Evolutionary conservation across 768 basidiomycete species (phyloP).

Genomic region (Auriscalpium orientale): DNA sequence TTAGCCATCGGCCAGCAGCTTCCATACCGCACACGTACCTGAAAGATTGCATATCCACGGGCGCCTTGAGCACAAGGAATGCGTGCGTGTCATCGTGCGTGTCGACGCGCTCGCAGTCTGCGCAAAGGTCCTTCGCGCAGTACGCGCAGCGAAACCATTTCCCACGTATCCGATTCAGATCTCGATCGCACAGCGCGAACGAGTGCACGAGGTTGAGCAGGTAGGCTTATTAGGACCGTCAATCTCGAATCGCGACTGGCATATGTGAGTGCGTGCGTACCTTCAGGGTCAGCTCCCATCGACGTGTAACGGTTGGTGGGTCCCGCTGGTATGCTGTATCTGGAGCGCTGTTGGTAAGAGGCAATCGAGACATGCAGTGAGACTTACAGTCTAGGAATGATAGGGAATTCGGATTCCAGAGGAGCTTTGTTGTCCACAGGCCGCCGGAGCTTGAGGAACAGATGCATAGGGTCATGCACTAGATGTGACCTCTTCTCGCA

Average conservation of each 20-base stretch:
- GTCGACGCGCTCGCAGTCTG: conserved; percentile 70
- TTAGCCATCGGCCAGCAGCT: neutral
- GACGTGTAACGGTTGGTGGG: conserved; percentile 22
- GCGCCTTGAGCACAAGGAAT: conserved; percentile 84
- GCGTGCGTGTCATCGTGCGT: conserved; percentile 78
- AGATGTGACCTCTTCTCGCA: conserved; percentile 77
- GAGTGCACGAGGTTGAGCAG: conserved; percentile 51
- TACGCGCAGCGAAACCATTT: conserved; percentile 90
- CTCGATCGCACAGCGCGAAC: conserved; percentile 78
- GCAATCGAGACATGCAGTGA: neutral
- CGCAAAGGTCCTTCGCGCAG: conserved; percentile 83
- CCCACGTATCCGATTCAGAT: conserved; percentile 75
- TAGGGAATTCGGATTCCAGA: conserved; percentile 43
- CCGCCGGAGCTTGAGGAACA: conserved; percentile 82
- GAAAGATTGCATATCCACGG: conserved; percentile 70
- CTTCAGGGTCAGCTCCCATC: conserved; percentile 44
- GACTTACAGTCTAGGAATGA: conserved; percentile 64
- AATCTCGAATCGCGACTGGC: too few relatives aligned
- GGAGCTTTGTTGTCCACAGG: conserved; percentile 52
- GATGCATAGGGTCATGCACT: conserved; percentile 76
- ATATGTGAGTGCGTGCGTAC: conserved; percentile 27
- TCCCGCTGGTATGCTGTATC: neutral
- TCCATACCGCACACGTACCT: conserved; percentile 35
- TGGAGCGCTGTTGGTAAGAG: neutral
- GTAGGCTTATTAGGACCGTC: conserved; percentile 40